Conservation (phyloP, 805 yeast species). For the Yarrowia alimentaria region DNA sequence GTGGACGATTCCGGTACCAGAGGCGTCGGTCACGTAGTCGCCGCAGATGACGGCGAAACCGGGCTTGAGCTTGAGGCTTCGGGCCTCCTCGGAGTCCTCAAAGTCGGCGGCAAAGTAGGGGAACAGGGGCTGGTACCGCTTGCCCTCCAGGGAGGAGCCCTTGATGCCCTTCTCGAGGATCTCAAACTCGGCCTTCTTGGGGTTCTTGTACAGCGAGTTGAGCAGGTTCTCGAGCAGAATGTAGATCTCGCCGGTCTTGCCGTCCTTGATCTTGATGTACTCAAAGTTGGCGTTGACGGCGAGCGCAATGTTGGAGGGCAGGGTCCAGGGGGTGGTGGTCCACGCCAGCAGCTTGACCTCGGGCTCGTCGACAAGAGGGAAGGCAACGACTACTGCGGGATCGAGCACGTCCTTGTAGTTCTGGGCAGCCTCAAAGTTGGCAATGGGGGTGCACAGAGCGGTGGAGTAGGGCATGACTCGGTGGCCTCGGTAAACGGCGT, state of each 20-base stretch:
- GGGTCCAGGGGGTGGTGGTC: constrained; percentile 99
- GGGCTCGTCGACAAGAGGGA: constrained; percentile 76
- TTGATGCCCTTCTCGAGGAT: constrained; percentile 66
- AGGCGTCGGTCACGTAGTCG: constrained; percentile 83
- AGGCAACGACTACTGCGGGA: constrained; percentile 93
- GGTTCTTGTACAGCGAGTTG: constrained; percentile 88
- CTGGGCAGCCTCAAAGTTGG: constrained; percentile 97
- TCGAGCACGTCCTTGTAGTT: constrained; percentile 96
- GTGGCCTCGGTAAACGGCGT: constrained; percentile 88
- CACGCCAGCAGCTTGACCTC: constrained; percentile 88
- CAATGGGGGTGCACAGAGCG: constrained; percentile 92
- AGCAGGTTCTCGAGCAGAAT: constrained; percentile 81
- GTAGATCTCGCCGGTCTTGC: constrained; percentile 75
- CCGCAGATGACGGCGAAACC: constrained; percentile 83
- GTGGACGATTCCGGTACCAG: constrained; percentile 99
- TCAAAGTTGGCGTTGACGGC: constrained; percentile 90
- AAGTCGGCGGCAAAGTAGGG: constrained; percentile 74
- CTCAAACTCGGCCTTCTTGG: constrained; percentile 82
- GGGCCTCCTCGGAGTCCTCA: constrained; percentile 45
- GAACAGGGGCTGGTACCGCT: constrained; percentile 78
- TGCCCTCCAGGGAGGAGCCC: constrained; percentile 79
- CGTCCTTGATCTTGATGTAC: constrained; percentile 89
- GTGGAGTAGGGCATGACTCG: constrained; percentile 99
- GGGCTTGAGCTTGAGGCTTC: constrained; percentile 34
- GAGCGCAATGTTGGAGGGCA: constrained; percentile 89